Base-by-base conservation (phyloP, 495 filamentous ascomycete genomes). In the Wilcoxina mikolae region DNA sequence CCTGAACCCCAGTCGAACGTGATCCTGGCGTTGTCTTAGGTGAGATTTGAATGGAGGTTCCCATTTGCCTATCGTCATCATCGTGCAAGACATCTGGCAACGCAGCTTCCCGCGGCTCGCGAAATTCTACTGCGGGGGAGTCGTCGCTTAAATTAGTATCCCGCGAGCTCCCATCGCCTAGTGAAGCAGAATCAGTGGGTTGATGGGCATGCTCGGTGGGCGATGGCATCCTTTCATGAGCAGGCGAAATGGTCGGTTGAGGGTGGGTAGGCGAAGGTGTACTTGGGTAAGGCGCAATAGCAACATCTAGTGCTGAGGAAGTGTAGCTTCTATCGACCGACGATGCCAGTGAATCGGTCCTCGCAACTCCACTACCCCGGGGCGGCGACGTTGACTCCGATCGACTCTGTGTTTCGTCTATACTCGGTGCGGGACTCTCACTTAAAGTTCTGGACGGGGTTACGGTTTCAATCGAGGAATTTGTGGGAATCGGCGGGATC, bases 231-330 rank as follows among this genome's bases (percentile, higher is more conserved):
- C 33, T 55, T 12, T 62, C 60, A 33, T 48, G 42, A 26, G 54
- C 23, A 48, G 27, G 29, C 25, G 23, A 45, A 24, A 35, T 39
- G n/a, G 3, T 18, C 33, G 11, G 23, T 24, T 20, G 43, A 24
- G 43, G 23, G 43, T 25, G 57, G n/a, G 25, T 24, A 15, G 59
- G 51, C 12, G 58, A 57, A 42, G 76, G 75, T 2, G 76, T 78
- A 35, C 75, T 74, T 11, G 77, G 76, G 56, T 79, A 78, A 3
- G 74, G 75, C 7, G 76, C 73, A 57, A 78, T 53, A 26, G 72
- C 63, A 29, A 76, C 67, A 52, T 78, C 72, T 15, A 78, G 68
- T 15, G 41, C 59, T 22, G 46, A 49, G 7, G 43, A 17, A 15
- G 12, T 29, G 25, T 11, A 9, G 46, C 25, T 11, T 23, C 46